These are phyloP conservation scores for Lactifluus pinguis DNA, from an alignment of 768 basidiomycete genomes.

Conservation along the genomic window DNA sequence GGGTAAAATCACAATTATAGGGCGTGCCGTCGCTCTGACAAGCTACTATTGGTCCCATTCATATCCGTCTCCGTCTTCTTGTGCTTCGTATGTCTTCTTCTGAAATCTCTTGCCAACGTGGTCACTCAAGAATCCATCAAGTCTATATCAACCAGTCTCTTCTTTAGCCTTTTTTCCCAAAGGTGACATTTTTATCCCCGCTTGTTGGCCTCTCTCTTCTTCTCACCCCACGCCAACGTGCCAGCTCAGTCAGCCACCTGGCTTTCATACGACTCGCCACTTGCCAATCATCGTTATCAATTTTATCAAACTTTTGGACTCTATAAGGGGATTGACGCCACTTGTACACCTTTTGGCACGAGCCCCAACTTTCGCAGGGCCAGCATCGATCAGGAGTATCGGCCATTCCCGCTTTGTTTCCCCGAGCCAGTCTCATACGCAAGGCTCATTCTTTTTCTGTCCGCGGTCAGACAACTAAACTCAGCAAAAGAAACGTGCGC, in stretches of 20 bases:
- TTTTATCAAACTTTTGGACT: slow-evolving; percentile 1
- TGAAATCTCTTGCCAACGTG: background rate
- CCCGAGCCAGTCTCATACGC: background rate
- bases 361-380: background rate
- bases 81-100: background rate
- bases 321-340: background rate
- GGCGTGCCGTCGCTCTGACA: background rate
- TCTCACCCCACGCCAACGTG: background rate
- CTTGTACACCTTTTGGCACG: background rate
- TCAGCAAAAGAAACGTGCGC: slow-evolving; percentile 9
- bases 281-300: slow-evolving; percentile 7
- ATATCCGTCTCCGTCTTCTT: background rate
- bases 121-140: slow-evolving; percentile 5
- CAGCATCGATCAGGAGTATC: slow-evolving; percentile 1
- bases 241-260: slow-evolving; percentile 18
- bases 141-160: slow-evolving; percentile 9
- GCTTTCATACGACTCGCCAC: slow-evolving; percentile 5
- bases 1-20: background rate
- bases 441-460: slow-evolving; percentile 7
- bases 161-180: background rate
- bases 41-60: background rate
- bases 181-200: background rate
- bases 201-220: background rate
- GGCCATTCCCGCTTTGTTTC: background rate
- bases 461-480: background rate